Conservation (phyloP, 495 filamentous ascomycete species). For the Lasiosphaeriaceae sp. region DNA sequence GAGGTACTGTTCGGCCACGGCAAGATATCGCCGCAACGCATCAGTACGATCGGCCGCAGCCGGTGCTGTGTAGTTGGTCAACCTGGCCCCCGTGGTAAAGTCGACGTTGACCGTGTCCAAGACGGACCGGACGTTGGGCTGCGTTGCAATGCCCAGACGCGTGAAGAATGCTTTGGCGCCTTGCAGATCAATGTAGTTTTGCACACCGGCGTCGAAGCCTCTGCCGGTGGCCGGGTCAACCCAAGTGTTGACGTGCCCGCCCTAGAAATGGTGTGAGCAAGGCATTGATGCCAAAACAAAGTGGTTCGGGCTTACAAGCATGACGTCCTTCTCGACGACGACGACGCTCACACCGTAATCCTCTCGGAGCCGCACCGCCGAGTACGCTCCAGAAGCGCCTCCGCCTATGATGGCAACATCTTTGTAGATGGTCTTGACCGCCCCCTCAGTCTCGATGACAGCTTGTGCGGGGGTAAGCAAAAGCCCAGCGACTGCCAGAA, state of each 20-base stretch:
- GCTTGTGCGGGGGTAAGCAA: too few species aligned
- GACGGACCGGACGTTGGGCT: constrained; percentile 17
- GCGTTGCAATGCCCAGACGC: constrained; percentile 34
- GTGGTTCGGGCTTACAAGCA: constrained; percentile 30
- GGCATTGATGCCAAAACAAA: not conserved
- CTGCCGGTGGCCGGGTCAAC: constrained; percentile 28
- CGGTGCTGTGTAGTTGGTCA: constrained; percentile 18
- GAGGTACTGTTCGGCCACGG: constrained; percentile 34
- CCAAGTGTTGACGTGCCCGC: constrained; percentile 43
- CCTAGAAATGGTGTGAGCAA: constrained; percentile 23
- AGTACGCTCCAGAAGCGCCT: constrained; percentile 45
- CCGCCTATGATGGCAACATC: constrained; percentile 47
- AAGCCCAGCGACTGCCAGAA: too few species aligned
- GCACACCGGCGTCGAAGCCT: constrained; percentile 39
- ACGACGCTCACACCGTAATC: constrained; percentile 36
- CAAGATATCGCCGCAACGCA: constrained; percentile 32
- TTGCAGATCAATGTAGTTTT: constrained; percentile 36
- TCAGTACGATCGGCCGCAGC: constrained; percentile 18
- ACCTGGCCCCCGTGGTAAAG: constrained; percentile 34
- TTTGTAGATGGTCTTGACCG: constrained; percentile 32
- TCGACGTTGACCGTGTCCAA: constrained; percentile 31
- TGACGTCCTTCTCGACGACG: constrained; percentile 38
- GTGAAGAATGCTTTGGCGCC: constrained; percentile 38
- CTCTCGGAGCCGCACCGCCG: constrained; percentile 42
- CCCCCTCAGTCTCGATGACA: too few species aligned